A percentile compares a stretch with the other conserved stretches of the same genome.
Evolutionary conservation across 176 grass and related monocot species (phyloP).

Genomic region (Musa acuminata): DNA sequence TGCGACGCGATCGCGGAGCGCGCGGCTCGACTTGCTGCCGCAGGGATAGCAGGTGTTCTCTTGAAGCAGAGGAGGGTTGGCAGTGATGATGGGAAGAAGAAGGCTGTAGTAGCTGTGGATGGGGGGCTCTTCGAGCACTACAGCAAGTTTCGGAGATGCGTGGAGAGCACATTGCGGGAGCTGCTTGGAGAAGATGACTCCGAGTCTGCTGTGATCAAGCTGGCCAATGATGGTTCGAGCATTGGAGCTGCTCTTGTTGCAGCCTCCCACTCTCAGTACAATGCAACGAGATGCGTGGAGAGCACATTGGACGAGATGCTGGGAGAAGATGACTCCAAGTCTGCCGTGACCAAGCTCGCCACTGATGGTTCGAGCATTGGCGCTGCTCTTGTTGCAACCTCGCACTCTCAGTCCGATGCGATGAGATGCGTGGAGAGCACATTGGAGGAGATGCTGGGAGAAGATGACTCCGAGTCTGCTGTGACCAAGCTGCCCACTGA

Average conservation of each 20-base stretch:
- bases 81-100: neutral
- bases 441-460: neutral
- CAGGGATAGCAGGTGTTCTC: conserved; percentile 16
- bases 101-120: conserved; percentile 6
- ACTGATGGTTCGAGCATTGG: conserved; percentile 8
- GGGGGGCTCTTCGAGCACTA: conserved; percentile 10
- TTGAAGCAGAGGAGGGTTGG: conserved; percentile 5
- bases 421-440: neutral
- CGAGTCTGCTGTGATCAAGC: neutral
- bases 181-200: conserved; percentile 8
- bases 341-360: conserved; percentile 4
- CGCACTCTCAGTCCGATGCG: conserved; percentile 8
- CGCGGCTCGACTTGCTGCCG: conserved; percentile 8
- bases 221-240: conserved; percentile 12
- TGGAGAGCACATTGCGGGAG: conserved; percentile 7
- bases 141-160: neutral
- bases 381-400: conserved; percentile 5
- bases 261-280: conserved; percentile 13
- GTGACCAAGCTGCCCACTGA: no score
- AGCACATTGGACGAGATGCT: conserved; percentile 8
- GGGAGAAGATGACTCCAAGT: neutral
- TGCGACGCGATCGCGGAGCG: conserved; percentile 8
- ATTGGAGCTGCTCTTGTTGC: conserved; percentile 11
- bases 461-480: no score
- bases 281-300: neutral